Evolutionary conservation across 78 protist genomes (phyloP).

Genomic region (Dictyostelium firmibasis): DNA sequence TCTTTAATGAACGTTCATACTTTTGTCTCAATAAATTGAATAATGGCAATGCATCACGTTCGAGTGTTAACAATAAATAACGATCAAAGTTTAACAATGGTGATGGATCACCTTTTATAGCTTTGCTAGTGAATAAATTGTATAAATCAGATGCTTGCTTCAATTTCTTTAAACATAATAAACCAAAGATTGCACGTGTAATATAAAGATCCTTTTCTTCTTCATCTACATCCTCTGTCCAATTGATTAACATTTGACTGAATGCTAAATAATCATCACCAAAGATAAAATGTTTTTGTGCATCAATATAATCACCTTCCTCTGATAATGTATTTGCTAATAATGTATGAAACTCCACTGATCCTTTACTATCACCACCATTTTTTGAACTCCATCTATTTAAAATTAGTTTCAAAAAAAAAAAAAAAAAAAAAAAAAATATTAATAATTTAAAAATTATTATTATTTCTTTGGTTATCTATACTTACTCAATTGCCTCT

Average conservation of each 20-base stretch:
- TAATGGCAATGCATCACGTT: conserved; percentile 81
- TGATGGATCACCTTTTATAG: not conserved
- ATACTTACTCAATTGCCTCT: conserved; percentile 42
- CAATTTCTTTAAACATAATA: conserved; percentile 15
- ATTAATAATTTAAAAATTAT: not conserved
- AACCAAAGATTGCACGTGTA: conserved; percentile 59
- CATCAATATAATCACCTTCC: conserved; percentile 54
- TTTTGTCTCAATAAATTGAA: conserved; percentile 53
- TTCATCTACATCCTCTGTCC: conserved; percentile 2
- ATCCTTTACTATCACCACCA: conserved; percentile 33
- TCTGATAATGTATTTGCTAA: conserved; percentile 26
- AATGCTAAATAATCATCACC: conserved; percentile 27
- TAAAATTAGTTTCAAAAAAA: too few relatives aligned
- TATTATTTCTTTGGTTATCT: not conserved
- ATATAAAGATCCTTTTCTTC: conserved; percentile 63
- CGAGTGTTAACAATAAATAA: conserved; percentile 53
- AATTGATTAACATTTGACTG: conserved; percentile 2
- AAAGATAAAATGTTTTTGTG: conserved; percentile 60
- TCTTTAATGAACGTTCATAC: conserved; percentile 46
- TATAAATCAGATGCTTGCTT: conserved; percentile 12
- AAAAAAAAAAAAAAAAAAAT: not conserved
- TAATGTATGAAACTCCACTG: conserved; percentile 42
- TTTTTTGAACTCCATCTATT: conserved; percentile 29
- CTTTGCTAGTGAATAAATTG: not conserved
- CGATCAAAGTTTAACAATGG: conserved; percentile 64